Conservation (phyloP, 352 stramenopile species). For the Globisporangium cystogenes region DNA sequence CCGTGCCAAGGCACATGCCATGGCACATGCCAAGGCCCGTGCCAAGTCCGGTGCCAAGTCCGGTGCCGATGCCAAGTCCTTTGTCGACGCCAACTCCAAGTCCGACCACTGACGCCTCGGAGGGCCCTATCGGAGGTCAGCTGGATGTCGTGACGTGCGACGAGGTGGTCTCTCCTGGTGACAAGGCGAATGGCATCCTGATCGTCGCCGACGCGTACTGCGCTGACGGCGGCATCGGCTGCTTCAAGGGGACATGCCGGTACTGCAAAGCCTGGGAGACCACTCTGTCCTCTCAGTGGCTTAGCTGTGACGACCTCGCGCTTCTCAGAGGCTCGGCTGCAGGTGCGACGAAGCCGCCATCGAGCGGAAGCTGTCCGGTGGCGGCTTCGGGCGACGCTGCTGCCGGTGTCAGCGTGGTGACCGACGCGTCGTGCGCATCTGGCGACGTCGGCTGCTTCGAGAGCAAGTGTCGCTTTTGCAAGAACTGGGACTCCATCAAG, state of each 20-base stretch:
- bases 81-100: no score
- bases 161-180: constrained; percentile 12
- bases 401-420: constrained; percentile 6
- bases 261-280: constrained; percentile 17
- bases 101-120: background rate
- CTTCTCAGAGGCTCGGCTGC: background rate
- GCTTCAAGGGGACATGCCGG: constrained; percentile 19
- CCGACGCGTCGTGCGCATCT: constrained; percentile 9
- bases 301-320: background rate
- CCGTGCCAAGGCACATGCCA: no score
- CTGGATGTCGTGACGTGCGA: constrained; percentile 2
- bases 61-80: no score
- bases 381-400: background rate
- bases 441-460: constrained; percentile 22
- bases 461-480: constrained; percentile 23
- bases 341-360: no score
- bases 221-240: constrained; percentile 16
- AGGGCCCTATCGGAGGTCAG: background rate
- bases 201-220: constrained; percentile 13
- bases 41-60: background rate
- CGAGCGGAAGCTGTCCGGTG: background rate
- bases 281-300: background rate
- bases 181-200: constrained; percentile 8
- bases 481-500: constrained; percentile 11
- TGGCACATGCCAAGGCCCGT: no score